Conservation (phyloP, 345 rosid species). For the Gossypium mustelinum region DNA sequence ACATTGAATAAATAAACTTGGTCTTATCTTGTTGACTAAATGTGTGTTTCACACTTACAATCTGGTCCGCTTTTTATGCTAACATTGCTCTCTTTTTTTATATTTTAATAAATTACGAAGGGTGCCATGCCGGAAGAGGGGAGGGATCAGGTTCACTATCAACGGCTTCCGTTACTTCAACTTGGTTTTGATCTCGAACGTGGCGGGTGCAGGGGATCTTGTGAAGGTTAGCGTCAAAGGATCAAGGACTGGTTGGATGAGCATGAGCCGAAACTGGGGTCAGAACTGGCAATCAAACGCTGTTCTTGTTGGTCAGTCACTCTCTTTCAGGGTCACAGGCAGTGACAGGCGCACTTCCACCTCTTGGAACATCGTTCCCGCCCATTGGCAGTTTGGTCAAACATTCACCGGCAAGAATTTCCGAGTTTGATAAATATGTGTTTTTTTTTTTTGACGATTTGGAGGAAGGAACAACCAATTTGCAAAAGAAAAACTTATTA, state of each 20-base stretch:
- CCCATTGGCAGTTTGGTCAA: constrained; percentile 68
- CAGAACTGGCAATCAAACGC: constrained; percentile 66
- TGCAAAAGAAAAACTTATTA: background rate
- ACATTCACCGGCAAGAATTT: constrained; percentile 66
- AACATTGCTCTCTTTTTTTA: background rate
- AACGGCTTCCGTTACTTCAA: constrained; percentile 66
- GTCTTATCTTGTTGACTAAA: background rate
- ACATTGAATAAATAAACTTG: no score
- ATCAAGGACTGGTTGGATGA: constrained; percentile 47
- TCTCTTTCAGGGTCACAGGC: constrained; percentile 54
- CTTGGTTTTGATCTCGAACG: constrained; percentile 57
- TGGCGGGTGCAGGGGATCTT: constrained; percentile 58
- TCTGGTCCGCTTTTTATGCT: constrained; percentile 13
- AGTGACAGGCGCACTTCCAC: constrained; percentile 62
- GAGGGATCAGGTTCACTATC: constrained; percentile 59
- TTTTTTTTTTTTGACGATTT: background rate
- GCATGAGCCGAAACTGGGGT: constrained; percentile 67
- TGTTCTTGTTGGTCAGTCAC: constrained; percentile 52
- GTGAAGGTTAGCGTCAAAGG: constrained; percentile 51
- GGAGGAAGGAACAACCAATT: background rate
- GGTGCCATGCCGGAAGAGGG: constrained; percentile 58
- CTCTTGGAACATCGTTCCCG: constrained; percentile 66
- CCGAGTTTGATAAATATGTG: constrained; percentile 30
- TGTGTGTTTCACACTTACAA: background rate
- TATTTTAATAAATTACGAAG: constrained; percentile 24